A percentile compares a stretch with the other conserved stretches of the same genome.
Conservation (phyloP, 2,329 filamentous ascomycete species). For the Lanzia echinophila region DNA sequence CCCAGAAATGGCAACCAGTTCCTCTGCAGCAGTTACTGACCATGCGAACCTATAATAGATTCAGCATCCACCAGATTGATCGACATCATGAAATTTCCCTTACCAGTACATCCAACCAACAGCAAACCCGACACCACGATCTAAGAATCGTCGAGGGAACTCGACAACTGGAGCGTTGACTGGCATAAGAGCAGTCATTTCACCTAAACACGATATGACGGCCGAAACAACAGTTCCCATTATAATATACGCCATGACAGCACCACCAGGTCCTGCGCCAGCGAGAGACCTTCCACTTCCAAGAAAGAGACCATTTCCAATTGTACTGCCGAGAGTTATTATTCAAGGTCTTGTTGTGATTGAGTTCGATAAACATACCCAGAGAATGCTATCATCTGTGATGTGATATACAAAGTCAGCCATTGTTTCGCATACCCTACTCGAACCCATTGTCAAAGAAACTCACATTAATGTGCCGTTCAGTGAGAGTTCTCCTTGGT, state of each 20-base stretch:
- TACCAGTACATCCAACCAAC: conserved; percentile 37
- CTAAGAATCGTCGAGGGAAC: conserved; percentile 34
- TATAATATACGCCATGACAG: conserved; percentile 35
- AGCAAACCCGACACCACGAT: conserved; percentile 34
- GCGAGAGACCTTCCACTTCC: conserved; percentile 36
- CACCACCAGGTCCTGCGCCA: conserved; percentile 36
- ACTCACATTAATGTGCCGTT: conserved; percentile 36
- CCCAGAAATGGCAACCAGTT: conserved; percentile 33
- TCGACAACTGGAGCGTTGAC: conserved; percentile 36
- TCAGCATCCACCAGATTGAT: neutral
- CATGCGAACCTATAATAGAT: conserved; percentile 33
- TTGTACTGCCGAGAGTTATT: conserved; percentile 28
- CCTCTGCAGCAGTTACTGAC: conserved; percentile 32
- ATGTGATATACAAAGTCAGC: conserved; percentile 1
- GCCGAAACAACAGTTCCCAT: conserved; percentile 39
- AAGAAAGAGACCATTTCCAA: conserved; percentile 38
- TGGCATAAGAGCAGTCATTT: conserved; percentile 36
- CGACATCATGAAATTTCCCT: neutral
- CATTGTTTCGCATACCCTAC: neutral
- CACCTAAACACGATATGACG: conserved; percentile 37
- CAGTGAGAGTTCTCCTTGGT: conserved; percentile 34
- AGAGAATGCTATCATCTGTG: conserved; percentile 39
- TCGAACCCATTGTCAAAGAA: neutral
- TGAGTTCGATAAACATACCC: conserved; percentile 28
- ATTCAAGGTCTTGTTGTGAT: neutral